phyloP scores from a whole-genome alignment of 768 basidiomycete genomes.

The Chiua virens region DNA sequence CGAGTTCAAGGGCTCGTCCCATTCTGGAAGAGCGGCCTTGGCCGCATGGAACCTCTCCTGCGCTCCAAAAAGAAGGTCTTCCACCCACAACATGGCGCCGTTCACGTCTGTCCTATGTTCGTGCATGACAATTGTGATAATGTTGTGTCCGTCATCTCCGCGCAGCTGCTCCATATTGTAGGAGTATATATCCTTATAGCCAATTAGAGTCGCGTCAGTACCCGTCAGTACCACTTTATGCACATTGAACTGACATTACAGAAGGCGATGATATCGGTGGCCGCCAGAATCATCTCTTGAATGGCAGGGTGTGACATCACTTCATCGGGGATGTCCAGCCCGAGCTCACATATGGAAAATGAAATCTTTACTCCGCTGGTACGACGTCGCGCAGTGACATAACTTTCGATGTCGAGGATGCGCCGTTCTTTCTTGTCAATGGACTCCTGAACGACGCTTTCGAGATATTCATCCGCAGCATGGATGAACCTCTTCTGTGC shows the following conservation, averaged over 20 bases:
- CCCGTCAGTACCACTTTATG: neutral
- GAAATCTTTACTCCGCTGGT: slow-evolving; percentile 42
- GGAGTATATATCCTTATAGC: slow-evolving; percentile 30
- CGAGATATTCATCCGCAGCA: slow-evolving; percentile 35
- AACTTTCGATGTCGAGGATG: slow-evolving; percentile 40
- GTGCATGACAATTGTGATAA: slow-evolving; percentile 53
- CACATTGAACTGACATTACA: slow-evolving; percentile 34
- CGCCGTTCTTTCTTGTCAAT: slow-evolving; percentile 34
- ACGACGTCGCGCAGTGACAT: slow-evolving; percentile 40
- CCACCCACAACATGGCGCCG: slow-evolving; percentile 16
- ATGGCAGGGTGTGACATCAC: slow-evolving; percentile 42
- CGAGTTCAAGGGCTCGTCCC: slow-evolving; percentile 40
- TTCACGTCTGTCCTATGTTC: slow-evolving; percentile 27
- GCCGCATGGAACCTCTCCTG: slow-evolving; percentile 10
- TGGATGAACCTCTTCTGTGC: slow-evolving; percentile 36
- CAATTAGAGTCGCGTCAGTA: neutral
- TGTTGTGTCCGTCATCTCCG: slow-evolving; percentile 34
- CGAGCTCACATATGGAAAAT: slow-evolving; percentile 36
- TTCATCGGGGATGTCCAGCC: slow-evolving; percentile 40
- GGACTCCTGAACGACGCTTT: slow-evolving; percentile 43
- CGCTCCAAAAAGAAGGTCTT: slow-evolving; percentile 1
- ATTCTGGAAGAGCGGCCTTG: slow-evolving; percentile 34
- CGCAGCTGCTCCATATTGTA: slow-evolving; percentile 35
- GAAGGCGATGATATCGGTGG: slow-evolving; percentile 37
- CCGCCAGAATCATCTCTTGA: slow-evolving; percentile 23